Percentiles rank a stretch among this genome's conserved stretches.
Conservation (phyloP, 495 filamentous ascomycete species). For the Penicillium atrosanguineum region DNA sequence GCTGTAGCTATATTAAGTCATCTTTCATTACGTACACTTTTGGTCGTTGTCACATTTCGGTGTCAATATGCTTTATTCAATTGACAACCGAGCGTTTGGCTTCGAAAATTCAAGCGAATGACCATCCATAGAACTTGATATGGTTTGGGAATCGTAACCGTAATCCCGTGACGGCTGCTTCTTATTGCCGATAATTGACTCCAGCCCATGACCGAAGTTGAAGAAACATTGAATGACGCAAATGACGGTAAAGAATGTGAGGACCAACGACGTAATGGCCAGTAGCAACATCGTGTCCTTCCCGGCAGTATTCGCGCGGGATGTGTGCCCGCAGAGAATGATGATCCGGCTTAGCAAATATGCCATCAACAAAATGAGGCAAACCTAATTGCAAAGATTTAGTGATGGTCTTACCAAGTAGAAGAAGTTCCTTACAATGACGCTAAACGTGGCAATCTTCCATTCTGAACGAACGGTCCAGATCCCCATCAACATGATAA, state of each 20-base stretch:
- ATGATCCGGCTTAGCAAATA: constrained; percentile 22
- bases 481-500: constrained; percentile 16
- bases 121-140: too few species aligned
- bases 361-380: constrained; percentile 1
- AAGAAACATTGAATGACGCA: constrained; percentile 12
- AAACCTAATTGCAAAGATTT: constrained; percentile 14
- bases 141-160: too few species aligned
- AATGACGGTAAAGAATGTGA: constrained; percentile 7
- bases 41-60: too few species aligned
- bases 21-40: too few species aligned
- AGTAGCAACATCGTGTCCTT: constrained; percentile 25
- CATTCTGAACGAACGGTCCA: constrained; percentile 16
- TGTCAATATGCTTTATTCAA: too few species aligned
- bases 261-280: constrained; percentile 8
- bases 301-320: constrained; percentile 8
- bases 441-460: constrained; percentile 5
- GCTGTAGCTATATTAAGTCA: too few species aligned
- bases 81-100: too few species aligned
- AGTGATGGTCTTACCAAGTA: background rate
- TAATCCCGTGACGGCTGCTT: too few species aligned
- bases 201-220: constrained; percentile 19
- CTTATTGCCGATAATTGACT: background rate
- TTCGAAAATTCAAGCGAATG: too few species aligned
- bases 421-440: constrained; percentile 10
- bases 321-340: constrained; percentile 6